These are phyloP conservation scores for Collybia sordida DNA, from an alignment of 768 basidiomycete species.

Conservation along the genomic window DNA sequence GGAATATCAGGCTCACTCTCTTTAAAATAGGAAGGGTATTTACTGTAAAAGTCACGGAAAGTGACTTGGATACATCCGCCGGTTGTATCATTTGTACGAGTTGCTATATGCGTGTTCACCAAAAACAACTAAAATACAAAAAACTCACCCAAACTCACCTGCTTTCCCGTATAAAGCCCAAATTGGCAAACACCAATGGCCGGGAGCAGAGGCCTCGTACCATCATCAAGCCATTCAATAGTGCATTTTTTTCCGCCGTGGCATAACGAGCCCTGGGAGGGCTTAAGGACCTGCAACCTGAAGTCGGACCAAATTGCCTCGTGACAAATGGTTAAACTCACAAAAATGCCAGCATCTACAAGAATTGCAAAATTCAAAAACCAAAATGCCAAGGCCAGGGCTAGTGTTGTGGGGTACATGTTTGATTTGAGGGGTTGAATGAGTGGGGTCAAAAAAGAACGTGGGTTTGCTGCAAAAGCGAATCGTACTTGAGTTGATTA, in stretches of 20 bases:
- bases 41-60: constrained; percentile 59
- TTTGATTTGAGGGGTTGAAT: constrained; percentile 1
- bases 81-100: constrained; percentile 58
- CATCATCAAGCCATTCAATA: constrained; percentile 67
- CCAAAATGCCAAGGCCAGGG: constrained; percentile 19
- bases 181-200: constrained; percentile 53
- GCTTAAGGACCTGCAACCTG: constrained; percentile 44
- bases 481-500: no score
- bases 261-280: constrained; percentile 43
- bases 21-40: constrained; percentile 9
- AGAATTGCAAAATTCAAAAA: constrained; percentile 21
- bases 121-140: neutral
- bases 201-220: constrained; percentile 44
- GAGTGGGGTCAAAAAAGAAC: constrained; percentile 4
- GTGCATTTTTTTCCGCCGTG: constrained; percentile 52
- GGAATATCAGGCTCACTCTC: neutral
- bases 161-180: constrained; percentile 56
- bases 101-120: constrained; percentile 31
- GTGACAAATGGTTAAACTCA: constrained; percentile 21
- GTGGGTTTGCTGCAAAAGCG: neutral
- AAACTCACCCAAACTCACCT: constrained; percentile 48
- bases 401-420: constrained; percentile 13
- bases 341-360: constrained; percentile 40
- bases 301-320: neutral
- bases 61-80: constrained; percentile 47